These are phyloP conservation scores for Colletotrichum costaricense DNA, from an alignment of 2,329 filamentous ascomycete genomes.

Conservation along the genomic window DNA sequence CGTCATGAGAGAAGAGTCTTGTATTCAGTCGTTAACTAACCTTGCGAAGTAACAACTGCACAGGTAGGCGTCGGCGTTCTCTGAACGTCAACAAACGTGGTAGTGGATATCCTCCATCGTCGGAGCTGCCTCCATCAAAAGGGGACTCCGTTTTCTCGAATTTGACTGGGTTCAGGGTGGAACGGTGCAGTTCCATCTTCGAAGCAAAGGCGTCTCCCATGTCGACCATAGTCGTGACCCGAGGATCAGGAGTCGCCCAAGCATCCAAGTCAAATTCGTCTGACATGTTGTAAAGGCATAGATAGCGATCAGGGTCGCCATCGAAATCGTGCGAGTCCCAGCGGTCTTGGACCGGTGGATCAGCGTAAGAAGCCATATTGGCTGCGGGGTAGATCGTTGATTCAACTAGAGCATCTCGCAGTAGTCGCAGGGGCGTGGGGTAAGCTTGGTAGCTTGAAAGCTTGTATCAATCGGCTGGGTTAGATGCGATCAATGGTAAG, in stretches of 20 bases:
- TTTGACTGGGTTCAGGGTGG: not conserved
- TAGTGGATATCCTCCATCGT: not conserved
- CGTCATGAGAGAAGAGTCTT: slow-evolving; percentile 14
- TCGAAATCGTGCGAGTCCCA: slow-evolving; percentile 22
- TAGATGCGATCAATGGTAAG: not conserved
- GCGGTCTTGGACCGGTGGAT: slow-evolving; percentile 19
- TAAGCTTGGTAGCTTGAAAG: not conserved
- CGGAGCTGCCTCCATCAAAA: not conserved
- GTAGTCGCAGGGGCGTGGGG: not conserved
- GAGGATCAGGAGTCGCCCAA: not conserved
- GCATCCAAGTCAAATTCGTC: not conserved
- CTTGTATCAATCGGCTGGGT: not conserved
- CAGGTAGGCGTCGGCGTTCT: not conserved
- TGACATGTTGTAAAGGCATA: not conserved
- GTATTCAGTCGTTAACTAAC: slow-evolving; percentile 20
- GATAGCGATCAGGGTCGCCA: not conserved
- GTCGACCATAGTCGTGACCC: not conserved
- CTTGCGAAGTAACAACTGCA: not conserved
- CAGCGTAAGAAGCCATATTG: slow-evolving; percentile 12
- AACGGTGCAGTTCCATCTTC: not conserved
- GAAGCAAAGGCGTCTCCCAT: not conserved
- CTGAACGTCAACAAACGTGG: not conserved
- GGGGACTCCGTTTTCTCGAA: not conserved
- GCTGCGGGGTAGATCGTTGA: not conserved
- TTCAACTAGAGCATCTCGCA: slow-evolving; percentile 30